These are phyloP conservation scores for Nothophoma quercina DNA, from an alignment of 2,329 filamentous ascomycete species.

Conservation along the genomic window DNA sequence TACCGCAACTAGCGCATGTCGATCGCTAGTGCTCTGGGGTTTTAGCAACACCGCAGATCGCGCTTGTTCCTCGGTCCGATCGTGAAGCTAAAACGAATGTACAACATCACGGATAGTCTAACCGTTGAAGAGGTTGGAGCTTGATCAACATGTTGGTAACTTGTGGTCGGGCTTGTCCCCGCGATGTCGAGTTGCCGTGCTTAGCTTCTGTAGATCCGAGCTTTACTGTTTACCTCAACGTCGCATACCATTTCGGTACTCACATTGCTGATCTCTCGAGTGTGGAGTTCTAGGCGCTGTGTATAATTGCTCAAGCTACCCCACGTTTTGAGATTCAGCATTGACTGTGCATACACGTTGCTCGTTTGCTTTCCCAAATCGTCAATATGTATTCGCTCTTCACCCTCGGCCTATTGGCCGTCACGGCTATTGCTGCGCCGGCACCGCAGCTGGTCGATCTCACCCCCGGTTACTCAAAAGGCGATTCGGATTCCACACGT, in stretches of 20 bases:
- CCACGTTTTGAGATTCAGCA: no score
- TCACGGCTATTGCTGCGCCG: constrained; percentile 2
- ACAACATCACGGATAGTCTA: background rate
- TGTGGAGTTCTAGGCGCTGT: background rate
- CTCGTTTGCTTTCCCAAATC: background rate
- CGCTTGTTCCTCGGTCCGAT: constrained; percentile 1
- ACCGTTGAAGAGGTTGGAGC: background rate
- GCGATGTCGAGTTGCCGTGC: background rate
- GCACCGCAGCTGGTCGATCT: constrained; percentile 12
- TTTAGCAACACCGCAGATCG: constrained; percentile 1
- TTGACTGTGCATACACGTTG: background rate
- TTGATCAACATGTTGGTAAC: background rate
- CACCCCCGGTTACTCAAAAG: constrained; percentile 15
- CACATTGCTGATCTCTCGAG: background rate
- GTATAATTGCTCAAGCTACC: background rate
- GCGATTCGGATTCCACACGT: constrained; percentile 10
- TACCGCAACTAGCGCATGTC: background rate
- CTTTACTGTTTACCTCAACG: background rate
- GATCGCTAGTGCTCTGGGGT: no score
- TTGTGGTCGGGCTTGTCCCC: background rate
- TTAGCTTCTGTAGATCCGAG: background rate
- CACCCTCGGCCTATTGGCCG: background rate
- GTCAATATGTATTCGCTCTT: background rate
- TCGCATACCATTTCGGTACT: background rate
- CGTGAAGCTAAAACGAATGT: background rate